A percentile compares a stretch with the other conserved stretches of the same genome.
These are phyloP conservation scores for Trichoderma brevicompactum DNA, from an alignment of 2,329 filamentous ascomycete species.

Conservation along the genomic window DNA sequence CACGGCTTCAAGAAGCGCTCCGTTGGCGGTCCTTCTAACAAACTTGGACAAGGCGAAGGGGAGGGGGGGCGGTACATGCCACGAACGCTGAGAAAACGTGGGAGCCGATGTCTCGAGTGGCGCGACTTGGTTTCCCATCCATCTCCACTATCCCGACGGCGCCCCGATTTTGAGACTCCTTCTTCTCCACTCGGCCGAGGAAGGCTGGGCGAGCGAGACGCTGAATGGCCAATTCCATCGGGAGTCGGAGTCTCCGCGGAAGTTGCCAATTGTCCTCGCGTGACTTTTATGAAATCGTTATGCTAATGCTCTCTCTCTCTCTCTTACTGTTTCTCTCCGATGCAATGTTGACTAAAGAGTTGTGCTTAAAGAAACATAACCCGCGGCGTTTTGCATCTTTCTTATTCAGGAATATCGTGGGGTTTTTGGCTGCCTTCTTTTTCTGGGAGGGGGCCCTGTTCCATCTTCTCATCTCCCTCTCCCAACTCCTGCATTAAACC, in stretches of 20 bases:
- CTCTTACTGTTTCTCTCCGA: background rate
- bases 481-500: slow-evolving; percentile 18
- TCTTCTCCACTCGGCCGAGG: background rate
- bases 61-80: slow-evolving; percentile 8
- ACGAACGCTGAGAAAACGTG: background rate
- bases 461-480: background rate
- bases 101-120: slow-evolving; percentile 4
- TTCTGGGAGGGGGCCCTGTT: background rate
- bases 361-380: background rate
- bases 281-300: background rate
- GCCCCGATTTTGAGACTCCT: background rate
- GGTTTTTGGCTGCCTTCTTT: background rate
- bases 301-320: background rate
- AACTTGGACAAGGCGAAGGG: background rate
- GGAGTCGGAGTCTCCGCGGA: slow-evolving; percentile 24
- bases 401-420: background rate
- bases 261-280: slow-evolving; percentile 1
- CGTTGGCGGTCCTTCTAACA: slow-evolving; percentile 7
- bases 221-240: slow-evolving; percentile 21
- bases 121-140: slow-evolving; percentile 10
- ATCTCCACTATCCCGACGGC: slow-evolving; percentile 24
- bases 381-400: slow-evolving; percentile 5
- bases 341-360: background rate
- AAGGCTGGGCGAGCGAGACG: background rate
- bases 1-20: slow-evolving; percentile 27